Conservation (phyloP, 495 filamentous ascomycete genomes). For the Pyrenopolyporus hunteri region DNA sequence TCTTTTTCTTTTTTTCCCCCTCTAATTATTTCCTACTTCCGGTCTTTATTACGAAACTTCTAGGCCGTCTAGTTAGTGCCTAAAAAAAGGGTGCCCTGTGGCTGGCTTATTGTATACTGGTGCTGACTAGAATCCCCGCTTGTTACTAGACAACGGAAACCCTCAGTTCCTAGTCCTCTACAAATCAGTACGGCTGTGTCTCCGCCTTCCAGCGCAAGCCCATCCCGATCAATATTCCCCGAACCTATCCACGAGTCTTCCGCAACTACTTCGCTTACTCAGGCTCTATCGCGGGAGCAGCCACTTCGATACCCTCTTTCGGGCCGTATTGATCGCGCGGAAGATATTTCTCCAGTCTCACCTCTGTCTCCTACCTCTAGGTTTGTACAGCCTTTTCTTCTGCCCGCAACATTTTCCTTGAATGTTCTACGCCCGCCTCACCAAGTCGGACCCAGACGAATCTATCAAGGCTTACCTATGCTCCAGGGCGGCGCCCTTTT, state of each 20-base stretch:
- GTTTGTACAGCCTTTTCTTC: conserved; percentile 15
- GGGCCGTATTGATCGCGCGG: not conserved
- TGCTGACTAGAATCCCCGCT: conserved; percentile 49
- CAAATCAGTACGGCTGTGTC: conserved; percentile 48
- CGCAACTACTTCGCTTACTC: conserved; percentile 23
- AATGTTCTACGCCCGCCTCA: not conserved
- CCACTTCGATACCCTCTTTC: conserved; percentile 26
- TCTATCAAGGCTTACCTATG: conserved; percentile 36
- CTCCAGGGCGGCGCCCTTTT: conserved; percentile 41
- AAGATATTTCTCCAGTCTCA: conserved; percentile 23
- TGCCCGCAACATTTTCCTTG: not conserved
- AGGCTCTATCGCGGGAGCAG: conserved; percentile 42
- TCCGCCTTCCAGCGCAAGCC: conserved; percentile 51
- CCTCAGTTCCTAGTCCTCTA: conserved; percentile 51
- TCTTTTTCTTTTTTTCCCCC: not conserved
- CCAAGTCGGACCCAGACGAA: not conserved
- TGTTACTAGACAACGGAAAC: conserved; percentile 48
- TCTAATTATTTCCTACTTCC: not conserved
- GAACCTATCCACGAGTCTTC: conserved; percentile 36
- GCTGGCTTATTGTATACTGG: conserved; percentile 27
- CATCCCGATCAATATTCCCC: conserved; percentile 46
- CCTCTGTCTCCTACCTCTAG: conserved; percentile 16
- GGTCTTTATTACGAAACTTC: conserved; percentile 18
- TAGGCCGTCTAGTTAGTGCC: conserved; percentile 5
- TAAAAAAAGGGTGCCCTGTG: conserved; percentile 8